Base-by-base conservation (phyloP, 2,329 filamentous ascomycete genomes). In the Aspergillus neotritici region DNA sequence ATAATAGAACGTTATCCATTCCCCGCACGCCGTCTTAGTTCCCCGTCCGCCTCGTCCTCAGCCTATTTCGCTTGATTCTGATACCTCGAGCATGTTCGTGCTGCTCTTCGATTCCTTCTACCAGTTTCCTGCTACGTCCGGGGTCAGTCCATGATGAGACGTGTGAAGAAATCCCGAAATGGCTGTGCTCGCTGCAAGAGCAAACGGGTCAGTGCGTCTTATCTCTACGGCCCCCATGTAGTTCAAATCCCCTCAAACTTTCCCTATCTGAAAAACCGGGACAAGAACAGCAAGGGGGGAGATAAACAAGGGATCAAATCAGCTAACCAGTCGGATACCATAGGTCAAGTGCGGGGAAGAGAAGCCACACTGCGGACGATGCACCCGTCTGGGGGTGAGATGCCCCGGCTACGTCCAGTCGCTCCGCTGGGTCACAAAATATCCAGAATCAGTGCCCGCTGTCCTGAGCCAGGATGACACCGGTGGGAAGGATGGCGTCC, bases 121-220 rank as follows among this genome's bases (percentile, higher is more conserved):
- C 68, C 71, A 6, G 46, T 43, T 46, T 71, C 68, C 25, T 62
- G 61, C 49, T 65, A 69, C 39, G 61, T 25, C 21, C 21, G 62
- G 42, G 70, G 58, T 28, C 67, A 58, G 46, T 72, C 71, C 31
- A 73, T 48, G 51, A 68, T 68, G 65, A 60, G 64, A 39, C 57
- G 65, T 45, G 65, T 68, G 31, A 68, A 66, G 53, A 68, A 68
- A 44, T 68, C 64, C 38, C 62, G 65, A n/a, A 66, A 67, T 44
- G 65, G 65, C 6, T 68, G 65, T 52, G 61, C 62, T n/a, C 58
- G 64, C 34, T 68, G 65, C 53, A 68, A 68, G 52, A 66, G 62
- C 54, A 67, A 67, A 58, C 56, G 65, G 43, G 65, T 67, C 11
- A 43, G 55, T 55, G 15, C 33, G 31, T 32, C n/a, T 30, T 34